Base-by-base conservation (phyloP, 1,284 basidiomycete genomes). In the Ustilago trichophora region DNA sequence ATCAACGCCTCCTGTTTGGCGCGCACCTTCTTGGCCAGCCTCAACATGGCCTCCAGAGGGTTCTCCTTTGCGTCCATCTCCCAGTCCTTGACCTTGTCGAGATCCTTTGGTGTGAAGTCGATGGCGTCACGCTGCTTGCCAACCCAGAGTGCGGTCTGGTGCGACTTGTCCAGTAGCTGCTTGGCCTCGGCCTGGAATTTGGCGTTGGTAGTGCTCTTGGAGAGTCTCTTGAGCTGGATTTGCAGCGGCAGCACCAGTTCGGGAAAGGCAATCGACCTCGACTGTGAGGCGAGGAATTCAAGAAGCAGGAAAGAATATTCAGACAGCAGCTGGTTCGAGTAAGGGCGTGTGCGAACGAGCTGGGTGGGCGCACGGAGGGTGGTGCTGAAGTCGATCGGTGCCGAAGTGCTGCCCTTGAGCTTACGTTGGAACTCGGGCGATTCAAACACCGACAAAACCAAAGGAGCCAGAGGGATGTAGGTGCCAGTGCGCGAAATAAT, bases 381-480 rank as follows among this genome's bases (percentile, higher is more conserved):
- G 33, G 90, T 88, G 48, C 93, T 91, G 62, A 97, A 87, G 83
- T 97, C 92, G 40, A 98, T 86, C 0, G 94, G 92, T 55, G 90
- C 89, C 31, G 97, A 85, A 0, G 93, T 94, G n/a, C 91, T 90
- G 37, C 91, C 85, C 81, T 93, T 97, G 26, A 89, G 87, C 71
- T 89, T 89, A n/a, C 87, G 85, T 8, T 88, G 85, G 73, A 98
- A 88, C 68, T 87, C 86, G 47, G 88, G 86, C 18, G 91, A 87
- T 37, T 90, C 88, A 71, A 98, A 85, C 60, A 97, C 89, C 46
- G 94, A 91, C 54, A 98, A 86, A 56, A 98, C 85, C 83, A 84
- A 89, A 2, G 96, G 89, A 2, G 91, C 85, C 29, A 98, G 85
- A 3, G 96, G 94, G 52, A 98, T 88, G 83, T 93, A 98, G 9